A percentile compares a stretch with the other conserved stretches of the same genome.
These are phyloP conservation scores for Nakaseomyces bracarensis DNA, from an alignment of 1,139 yeast genomes.

Conservation along the genomic window DNA sequence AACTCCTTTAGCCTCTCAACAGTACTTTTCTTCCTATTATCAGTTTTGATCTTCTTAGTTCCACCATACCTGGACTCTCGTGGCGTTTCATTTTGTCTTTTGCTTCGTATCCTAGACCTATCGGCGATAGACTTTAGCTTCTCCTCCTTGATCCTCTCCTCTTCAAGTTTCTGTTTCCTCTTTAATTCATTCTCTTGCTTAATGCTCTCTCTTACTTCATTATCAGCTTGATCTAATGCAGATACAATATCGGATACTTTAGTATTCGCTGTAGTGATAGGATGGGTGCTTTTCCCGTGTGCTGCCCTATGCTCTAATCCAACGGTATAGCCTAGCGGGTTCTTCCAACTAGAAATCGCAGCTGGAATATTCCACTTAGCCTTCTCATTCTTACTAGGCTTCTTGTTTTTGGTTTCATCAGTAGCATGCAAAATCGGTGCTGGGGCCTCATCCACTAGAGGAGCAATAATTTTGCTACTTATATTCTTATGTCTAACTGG, in stretches of 20 bases:
- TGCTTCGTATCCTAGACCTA: constrained; percentile 39
- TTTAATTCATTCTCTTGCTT: constrained; percentile 50
- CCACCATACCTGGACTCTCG: constrained; percentile 28
- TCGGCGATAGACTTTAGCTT: constrained; percentile 52
- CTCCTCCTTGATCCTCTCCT: constrained; percentile 52
- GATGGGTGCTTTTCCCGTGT: constrained; percentile 39
- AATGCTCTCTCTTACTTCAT: constrained; percentile 63
- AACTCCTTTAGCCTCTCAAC: constrained; percentile 38
- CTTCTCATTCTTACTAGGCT: constrained; percentile 67
- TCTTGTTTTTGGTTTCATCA: constrained; percentile 27
- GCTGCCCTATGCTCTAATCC: constrained; percentile 64
- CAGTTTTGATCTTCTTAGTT: constrained; percentile 15
- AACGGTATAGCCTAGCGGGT: constrained; percentile 83
- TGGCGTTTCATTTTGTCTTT: constrained; percentile 25
- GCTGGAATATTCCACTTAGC: constrained; percentile 86
- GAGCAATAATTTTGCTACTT: constrained; percentile 55
- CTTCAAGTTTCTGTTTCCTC: constrained; percentile 46
- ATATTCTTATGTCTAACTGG: constrained; percentile 60
- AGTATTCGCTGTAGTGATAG: constrained; percentile 41
- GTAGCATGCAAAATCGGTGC: constrained; percentile 37
- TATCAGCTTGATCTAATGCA: constrained; percentile 72
- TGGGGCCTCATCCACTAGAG: constrained; percentile 48
- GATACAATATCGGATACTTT: constrained; percentile 57
- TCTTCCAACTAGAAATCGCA: constrained; percentile 92
- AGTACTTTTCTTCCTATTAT: constrained; percentile 38